Evolutionary conservation across 2,329 filamentous ascomycete species (phyloP).

Genomic region (Xylaria multiplex): DNA sequence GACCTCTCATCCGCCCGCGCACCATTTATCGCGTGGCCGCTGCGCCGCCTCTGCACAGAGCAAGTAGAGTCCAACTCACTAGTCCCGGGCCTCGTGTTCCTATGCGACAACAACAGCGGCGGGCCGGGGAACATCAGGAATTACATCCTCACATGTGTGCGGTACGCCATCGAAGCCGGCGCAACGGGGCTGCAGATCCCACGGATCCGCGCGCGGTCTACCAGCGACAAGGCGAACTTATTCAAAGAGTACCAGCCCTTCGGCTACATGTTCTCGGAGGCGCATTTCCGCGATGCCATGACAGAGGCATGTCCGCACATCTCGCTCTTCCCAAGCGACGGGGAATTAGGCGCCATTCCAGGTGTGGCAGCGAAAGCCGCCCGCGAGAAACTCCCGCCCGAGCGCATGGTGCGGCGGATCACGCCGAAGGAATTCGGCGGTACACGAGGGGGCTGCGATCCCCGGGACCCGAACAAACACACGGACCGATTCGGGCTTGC

Average conservation of each 20-base stretch:
- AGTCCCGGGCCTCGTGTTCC: slow-evolving; percentile 55
- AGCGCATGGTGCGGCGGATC: slow-evolving; percentile 49
- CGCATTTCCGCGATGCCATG: slow-evolving; percentile 54
- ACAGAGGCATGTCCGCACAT: slow-evolving; percentile 53
- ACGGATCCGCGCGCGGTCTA: slow-evolving; percentile 53
- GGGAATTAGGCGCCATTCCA: slow-evolving; percentile 50
- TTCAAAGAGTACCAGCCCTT: slow-evolving; percentile 52
- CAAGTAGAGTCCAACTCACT: slow-evolving; percentile 40
- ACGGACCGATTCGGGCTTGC: slow-evolving; percentile 50
- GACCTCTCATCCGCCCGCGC: slow-evolving; percentile 53
- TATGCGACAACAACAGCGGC: slow-evolving; percentile 62
- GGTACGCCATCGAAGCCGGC: slow-evolving; percentile 59
- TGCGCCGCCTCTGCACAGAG: slow-evolving; percentile 56
- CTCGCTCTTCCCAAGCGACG: slow-evolving; percentile 47
- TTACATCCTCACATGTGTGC: slow-evolving; percentile 60
- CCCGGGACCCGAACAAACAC: slow-evolving; percentile 53
- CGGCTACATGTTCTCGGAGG: slow-evolving; percentile 58
- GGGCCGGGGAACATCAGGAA: slow-evolving; percentile 62
- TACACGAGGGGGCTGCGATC: slow-evolving; percentile 51
- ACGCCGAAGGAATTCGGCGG: slow-evolving; percentile 52
- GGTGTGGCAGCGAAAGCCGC: slow-evolving; percentile 46
- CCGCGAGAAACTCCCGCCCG: slow-evolving; percentile 34
- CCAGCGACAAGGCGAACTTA: slow-evolving; percentile 51
- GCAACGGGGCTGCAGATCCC: slow-evolving; percentile 57
- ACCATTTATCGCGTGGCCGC: slow-evolving; percentile 57